phyloP scores from a whole-genome alignment of 352 stramenopile species.

The Phytophthora idaei region DNA sequence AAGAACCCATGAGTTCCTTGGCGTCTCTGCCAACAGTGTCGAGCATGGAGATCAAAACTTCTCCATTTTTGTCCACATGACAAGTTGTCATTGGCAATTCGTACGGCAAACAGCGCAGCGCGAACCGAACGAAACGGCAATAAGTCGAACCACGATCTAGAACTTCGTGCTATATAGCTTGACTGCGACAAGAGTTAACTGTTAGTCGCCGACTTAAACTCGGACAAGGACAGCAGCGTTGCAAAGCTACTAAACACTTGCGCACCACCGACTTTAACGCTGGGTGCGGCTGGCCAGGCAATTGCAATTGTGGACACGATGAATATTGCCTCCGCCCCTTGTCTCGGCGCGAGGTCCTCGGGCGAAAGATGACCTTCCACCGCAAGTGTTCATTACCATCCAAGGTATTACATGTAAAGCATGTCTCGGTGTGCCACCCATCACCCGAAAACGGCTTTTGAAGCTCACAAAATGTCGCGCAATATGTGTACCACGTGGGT shows the following conservation, averaged over 20 bases:
- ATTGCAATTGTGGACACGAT: conserved; percentile 6
- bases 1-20: conserved; percentile 8
- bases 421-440: neutral
- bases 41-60: neutral
- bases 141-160: conserved; percentile 20
- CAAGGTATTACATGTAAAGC: no score
- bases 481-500: conserved; percentile 6
- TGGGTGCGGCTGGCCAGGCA: conserved; percentile 2
- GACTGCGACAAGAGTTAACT: neutral
- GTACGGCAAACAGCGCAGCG: neutral
- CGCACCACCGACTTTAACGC: conserved; percentile 16
- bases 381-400: no score
- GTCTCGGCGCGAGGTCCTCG: neutral
- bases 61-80: neutral
- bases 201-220: neutral
- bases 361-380: no score
- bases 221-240: conserved; percentile 20
- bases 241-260: conserved; percentile 31
- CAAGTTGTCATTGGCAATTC: neutral
- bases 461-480: conserved; percentile 1
- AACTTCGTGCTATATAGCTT: conserved; percentile 22
- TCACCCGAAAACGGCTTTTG: neutral
- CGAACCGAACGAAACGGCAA: conserved; percentile 18
- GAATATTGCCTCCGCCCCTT: conserved; percentile 15
- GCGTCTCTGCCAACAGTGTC: conserved; percentile 9